Evolutionary conservation across 1,139 yeast genomes (phyloP).

Genomic region (Sporopachydermia cereana): DNA sequence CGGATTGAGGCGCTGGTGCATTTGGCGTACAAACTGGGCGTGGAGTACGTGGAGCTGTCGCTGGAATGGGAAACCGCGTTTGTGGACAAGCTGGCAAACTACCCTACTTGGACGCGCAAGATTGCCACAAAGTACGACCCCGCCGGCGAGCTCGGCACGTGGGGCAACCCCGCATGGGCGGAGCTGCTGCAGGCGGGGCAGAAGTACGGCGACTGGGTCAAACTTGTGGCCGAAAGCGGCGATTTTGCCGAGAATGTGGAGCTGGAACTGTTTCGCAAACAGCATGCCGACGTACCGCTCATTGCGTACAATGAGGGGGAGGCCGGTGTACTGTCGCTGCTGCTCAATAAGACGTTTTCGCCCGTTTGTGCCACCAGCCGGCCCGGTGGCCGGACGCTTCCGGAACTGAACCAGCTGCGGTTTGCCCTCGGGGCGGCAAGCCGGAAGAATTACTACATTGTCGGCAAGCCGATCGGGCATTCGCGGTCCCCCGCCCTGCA

Average conservation of each 20-base stretch:
- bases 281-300: conserved; percentile 28
- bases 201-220: conserved; percentile 58
- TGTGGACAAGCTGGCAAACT: conserved; percentile 31
- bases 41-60: conserved; percentile 41
- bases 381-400: conserved; percentile 23
- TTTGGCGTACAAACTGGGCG: conserved; percentile 55
- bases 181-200: conserved; percentile 57
- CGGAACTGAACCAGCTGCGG: conserved; percentile 48
- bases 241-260: conserved; percentile 54
- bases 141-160: conserved; percentile 39
- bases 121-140: conserved; percentile 80
- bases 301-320: conserved; percentile 78
- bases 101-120: conserved; percentile 50
- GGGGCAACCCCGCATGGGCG: conserved; percentile 69
- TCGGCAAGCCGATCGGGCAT: conserved; percentile 75
- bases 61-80: conserved; percentile 33
- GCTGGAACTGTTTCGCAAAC: conserved; percentile 58
- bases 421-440: conserved; percentile 49
- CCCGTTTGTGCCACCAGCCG: conserved; percentile 60
- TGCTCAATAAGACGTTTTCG: conserved; percentile 61
- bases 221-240: conserved; percentile 72
- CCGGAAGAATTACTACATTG: conserved; percentile 55
- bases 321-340: conserved; percentile 67
- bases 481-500: conserved; percentile 86
- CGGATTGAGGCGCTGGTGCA: conserved; percentile 39